Base-by-base conservation (phyloP, 345 rosid genomes). In the Arabidopsis thaliana region DNA sequence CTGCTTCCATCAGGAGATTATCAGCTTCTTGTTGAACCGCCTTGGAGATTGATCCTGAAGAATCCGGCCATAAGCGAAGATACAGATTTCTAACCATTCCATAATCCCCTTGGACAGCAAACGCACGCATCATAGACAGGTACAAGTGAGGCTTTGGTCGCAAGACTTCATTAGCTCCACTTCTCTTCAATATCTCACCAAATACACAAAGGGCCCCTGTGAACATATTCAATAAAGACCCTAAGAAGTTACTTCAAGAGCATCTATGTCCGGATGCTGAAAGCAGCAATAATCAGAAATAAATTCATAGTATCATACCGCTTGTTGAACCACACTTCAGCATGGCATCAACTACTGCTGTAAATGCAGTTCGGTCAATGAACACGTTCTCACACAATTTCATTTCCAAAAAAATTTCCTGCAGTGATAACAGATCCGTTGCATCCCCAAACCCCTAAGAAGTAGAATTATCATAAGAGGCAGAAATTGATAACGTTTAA, bases 1-100 rank as follows among this genome's bases (percentile, higher is more conserved):
- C 89, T n/a, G 92, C 90, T 78, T 91, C 97, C 90, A 91, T 85
- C 67, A 88, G 89, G 69, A 88, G 86, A 84, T 86, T 87, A 78
- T 88, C 92, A 57, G 91, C 86, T 81, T 87, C 92, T 83, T 88
- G 83, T 70, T 85, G 88, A 76, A 77, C 69, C 2, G 83, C 79
- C 20, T 42, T 79, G 66, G 83, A 78, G 62, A 87, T 83, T 48
- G 78, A 75, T 84, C 92, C 97, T 28, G 89, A 78, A 48, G 93
- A 86, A 85, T 91, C 92, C 28, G 85, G 84, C 91, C 86, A 78
- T 77, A 88, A 74, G 69, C 85, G 84, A 66, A 70, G 83, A 71
- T 85, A 86, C 69, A 87, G 77, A 71, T 71, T 84, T 78, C 75
- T 84, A 16, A 85, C 97, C 87, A 81, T 84, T 65, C 40, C 71